Evolutionary conservation across 2,329 filamentous ascomycete genomes (phyloP).

Genomic region (Periconia sp.): DNA sequence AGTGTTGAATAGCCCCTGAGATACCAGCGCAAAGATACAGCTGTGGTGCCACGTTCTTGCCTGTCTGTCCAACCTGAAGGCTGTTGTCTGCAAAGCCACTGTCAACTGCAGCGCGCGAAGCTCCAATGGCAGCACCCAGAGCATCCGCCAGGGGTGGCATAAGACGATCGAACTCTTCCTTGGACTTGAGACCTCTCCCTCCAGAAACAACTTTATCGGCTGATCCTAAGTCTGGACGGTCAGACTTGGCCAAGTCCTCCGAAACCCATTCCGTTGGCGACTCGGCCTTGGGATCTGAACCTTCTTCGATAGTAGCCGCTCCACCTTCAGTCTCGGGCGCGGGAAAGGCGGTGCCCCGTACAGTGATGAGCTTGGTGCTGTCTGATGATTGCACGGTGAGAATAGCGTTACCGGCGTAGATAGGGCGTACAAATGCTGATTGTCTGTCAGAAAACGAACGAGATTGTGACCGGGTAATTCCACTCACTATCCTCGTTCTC

Average conservation of each 20-base stretch:
- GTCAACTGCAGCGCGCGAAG: slow-evolving; percentile 92
- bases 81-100: slow-evolving; percentile 98
- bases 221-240: slow-evolving; percentile 90
- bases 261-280: slow-evolving; percentile 84
- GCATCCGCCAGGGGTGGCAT: slow-evolving; percentile 92
- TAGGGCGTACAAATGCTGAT: slow-evolving; percentile 83
- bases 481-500: slow-evolving; percentile 78
- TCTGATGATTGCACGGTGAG: slow-evolving; percentile 92
- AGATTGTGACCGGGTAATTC: neutral
- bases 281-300: slow-evolving; percentile 78
- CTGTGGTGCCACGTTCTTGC: slow-evolving; percentile 96
- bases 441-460: neutral
- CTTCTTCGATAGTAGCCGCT: slow-evolving; percentile 75
- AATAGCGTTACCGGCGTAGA: slow-evolving; percentile 97
- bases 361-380: slow-evolving; percentile 82
- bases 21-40: slow-evolving; percentile 95
- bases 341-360: slow-evolving; percentile 90
- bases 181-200: slow-evolving; percentile 92
- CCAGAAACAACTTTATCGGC: slow-evolving; percentile 89
- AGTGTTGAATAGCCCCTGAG: slow-evolving; percentile 94
- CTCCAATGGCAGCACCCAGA: slow-evolving; percentile 92
- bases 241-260: slow-evolving; percentile 88
- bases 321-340: slow-evolving; percentile 71
- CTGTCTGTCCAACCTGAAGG: slow-evolving; percentile 95
- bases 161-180: slow-evolving; percentile 92